Evolutionary conservation across 2,329 filamentous ascomycete species (phyloP), one percentile per base, ranked within the genome.

Genomic region (Aspergillus eucalypticola): DNA sequence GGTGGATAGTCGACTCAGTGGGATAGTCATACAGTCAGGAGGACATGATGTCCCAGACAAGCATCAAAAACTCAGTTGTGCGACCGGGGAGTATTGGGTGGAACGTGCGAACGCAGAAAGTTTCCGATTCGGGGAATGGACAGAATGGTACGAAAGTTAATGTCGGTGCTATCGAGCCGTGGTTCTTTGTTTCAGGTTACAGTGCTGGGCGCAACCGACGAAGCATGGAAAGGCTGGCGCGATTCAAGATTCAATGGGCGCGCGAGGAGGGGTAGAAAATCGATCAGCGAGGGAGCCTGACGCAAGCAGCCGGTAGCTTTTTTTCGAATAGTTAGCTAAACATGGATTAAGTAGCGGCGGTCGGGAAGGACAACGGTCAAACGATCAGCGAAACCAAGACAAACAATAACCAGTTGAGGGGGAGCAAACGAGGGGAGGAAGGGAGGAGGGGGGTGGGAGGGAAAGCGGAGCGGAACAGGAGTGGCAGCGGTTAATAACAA

Each of bases 11-110:
- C 56, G 59, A 63, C 63, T 64, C 49, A 65, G 60, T 58, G 57
- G 49, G 58, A 67, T 56, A 60, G 61, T 64, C 67, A 69, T 67
- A 51, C 58, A 58, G 56, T 67, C 60, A 68, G 59, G 64, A 64
- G 63, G 57, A 67, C 67, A 69, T 69, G 42, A 63, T 63, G 60
- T 54, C 58, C 60, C 48, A 58, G 23, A 56, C 19, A 53, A 59
- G 54, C 21, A 58, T 44, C 41, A 25, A 58, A 23, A 25, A 48
- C 32, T 21, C 19, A 15, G 58, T 49, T 55, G 56, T 46, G 54
- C 60, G 60, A 56, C 53, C 52, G 23, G 32, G 44, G 17, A 38
- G 54, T n/a, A 44, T 32, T 29, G 21, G 39, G 25, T 35, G 49
- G 41, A 29, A 42, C 52, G 23, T 17, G 35, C 25, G 35, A n/a